Evolutionary conservation across 2,329 filamentous ascomycete species (phyloP).

Genomic region (Catunica adiposa): DNA sequence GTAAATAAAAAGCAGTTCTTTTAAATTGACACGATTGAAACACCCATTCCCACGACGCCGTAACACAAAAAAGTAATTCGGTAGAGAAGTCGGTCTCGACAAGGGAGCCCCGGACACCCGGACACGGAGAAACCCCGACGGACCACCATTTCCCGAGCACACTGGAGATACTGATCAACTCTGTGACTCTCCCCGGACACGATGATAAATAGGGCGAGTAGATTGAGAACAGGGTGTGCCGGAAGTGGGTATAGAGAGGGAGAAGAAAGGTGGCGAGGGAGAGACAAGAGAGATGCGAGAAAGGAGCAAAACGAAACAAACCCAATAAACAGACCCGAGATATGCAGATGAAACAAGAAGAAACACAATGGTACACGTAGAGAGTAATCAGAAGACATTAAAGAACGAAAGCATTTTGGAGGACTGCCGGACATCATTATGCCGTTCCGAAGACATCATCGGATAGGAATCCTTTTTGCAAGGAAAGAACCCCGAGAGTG

Average conservation of each 20-base stretch:
- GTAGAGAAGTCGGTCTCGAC: constrained; percentile 3
- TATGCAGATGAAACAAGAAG: constrained; percentile 15
- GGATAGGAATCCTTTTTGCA: no score
- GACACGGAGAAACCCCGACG: constrained; percentile 1
- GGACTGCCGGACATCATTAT: constrained; percentile 6
- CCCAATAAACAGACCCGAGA: constrained; percentile 12
- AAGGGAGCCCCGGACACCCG: background rate
- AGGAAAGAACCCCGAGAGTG: background rate
- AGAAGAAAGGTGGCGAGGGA: constrained; percentile 1
- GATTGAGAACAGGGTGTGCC: background rate
- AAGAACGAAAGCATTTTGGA: constrained; percentile 9
- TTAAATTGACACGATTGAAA: constrained; percentile 7
- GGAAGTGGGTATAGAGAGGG: background rate
- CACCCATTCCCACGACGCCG: background rate
- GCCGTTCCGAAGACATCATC: background rate
- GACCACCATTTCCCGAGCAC: background rate
- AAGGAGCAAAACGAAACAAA: constrained; percentile 10
- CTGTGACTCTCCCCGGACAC: background rate
- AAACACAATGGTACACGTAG: constrained; percentile 12
- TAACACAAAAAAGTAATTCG: constrained; percentile 5
- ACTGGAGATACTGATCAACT: constrained; percentile 5
- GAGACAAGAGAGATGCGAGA: constrained; percentile 1
- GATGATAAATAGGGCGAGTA: background rate
- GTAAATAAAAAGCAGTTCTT: constrained; percentile 1
- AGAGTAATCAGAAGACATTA: constrained; percentile 9